A percentile compares a stretch with the other conserved stretches of the same genome.
phyloP scores from a whole-genome alignment of 306 rosid species.

The Crotalaria pallida region DNA sequence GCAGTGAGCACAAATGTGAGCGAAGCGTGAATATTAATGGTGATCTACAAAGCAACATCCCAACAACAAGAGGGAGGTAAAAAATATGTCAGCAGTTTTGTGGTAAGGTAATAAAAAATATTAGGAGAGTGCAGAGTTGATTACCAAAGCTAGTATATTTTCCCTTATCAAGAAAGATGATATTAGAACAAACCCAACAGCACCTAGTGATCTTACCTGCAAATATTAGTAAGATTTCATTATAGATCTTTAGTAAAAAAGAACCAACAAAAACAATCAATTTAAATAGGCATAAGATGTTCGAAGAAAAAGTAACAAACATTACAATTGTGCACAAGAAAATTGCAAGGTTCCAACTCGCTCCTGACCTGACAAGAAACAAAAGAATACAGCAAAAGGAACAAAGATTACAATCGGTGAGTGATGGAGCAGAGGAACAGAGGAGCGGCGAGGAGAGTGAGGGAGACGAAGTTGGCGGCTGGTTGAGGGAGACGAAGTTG shows the following conservation, averaged over 20 bases:
- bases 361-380: slow-evolving; percentile 55
- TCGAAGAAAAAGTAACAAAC: slow-evolving; percentile 34
- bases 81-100: background rate
- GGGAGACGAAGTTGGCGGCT: too few species aligned
- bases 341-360: slow-evolving; percentile 76
- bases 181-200: slow-evolving; percentile 78
- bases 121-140: background rate
- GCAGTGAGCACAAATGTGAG: slow-evolving; percentile 81
- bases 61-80: background rate
- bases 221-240: background rate
- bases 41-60: slow-evolving; percentile 57
- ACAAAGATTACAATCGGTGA: too few species aligned
- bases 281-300: background rate
- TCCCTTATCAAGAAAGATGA: slow-evolving; percentile 89
- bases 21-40: slow-evolving; percentile 92
- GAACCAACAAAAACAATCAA: background rate
- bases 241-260: background rate
- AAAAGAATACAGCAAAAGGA: slow-evolving; percentile 12
- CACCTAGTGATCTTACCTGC: slow-evolving; percentile 83
- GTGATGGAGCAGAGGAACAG: too few species aligned
- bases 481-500: too few species aligned
- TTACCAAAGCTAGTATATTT: slow-evolving; percentile 88
- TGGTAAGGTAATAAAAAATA: background rate
- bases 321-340: slow-evolving; percentile 75
- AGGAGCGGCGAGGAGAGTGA: too few species aligned